Base-by-base conservation (phyloP, 2,329 filamentous ascomycete species). In the Xylariaceae sp. region DNA sequence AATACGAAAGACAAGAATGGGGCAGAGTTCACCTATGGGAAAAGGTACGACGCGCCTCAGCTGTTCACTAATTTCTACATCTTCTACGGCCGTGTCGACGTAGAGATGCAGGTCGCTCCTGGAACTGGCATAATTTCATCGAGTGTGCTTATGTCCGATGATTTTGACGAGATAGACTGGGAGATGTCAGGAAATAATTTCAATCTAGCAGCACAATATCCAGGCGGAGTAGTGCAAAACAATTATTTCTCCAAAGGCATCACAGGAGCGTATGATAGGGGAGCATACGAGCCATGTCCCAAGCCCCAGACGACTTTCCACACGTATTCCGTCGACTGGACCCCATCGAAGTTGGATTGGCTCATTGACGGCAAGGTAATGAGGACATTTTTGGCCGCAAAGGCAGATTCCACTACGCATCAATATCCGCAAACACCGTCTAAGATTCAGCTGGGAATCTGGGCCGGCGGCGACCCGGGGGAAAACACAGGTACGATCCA, bases 281-380 rank as follows among this genome's bases (percentile, higher is more conserved):
- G 45, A 4, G 16, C 34, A 16, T 48, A 29, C 16, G 34, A 44
- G 17, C 45, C 45, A 12, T 39, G 39, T 19, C 35, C 15, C 11
- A 39, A 38, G 17, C 50, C 48, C n/a, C 41, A 47, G 41, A 40
- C 34, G 9, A 43, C 19, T 15, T 51, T 53, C 35, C 49, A 51
- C 30, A 53, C 48, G 9, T 53, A 53, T 28, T 51, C 50, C 13
- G 43, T 53, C 32, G 51, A 53, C 30, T 53, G 51, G 49, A 47
- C 28, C 13, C 44, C 38, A 16, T 42, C 30, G 19, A 43, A 28
- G 29, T 17, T 53, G 3, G 32, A 47, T 15, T 53, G 51, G 49
- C 42, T 46, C 15, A 37, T 52, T 22, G 49, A 51, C 30, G 43
- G 41, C 13, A 50, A 48, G 19, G 43, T 52, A 11, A 33, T 47